Percentiles rank a stretch among this genome's conserved stretches.
phyloP scores from a whole-genome alignment of 352 stramenopile genomes.

The Phytophthora constricta region DNA sequence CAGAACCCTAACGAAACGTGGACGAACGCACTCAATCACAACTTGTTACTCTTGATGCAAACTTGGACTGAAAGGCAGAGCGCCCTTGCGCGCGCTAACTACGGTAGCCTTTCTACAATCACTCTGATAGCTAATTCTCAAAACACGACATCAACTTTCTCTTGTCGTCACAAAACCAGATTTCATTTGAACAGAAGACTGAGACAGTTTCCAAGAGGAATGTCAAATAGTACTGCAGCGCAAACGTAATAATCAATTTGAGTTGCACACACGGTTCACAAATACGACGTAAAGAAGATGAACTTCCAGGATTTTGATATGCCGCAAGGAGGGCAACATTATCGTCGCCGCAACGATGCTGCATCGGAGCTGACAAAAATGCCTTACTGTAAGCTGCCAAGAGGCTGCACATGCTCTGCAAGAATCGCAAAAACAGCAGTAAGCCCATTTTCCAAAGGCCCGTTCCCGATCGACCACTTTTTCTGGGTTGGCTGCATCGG shows the following conservation, averaged over 20 bases:
- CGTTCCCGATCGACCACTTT: constrained; percentile 12
- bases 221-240: constrained; percentile 77
- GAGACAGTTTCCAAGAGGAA: constrained; percentile 85
- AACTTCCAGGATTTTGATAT: constrained; percentile 62
- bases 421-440: constrained; percentile 80
- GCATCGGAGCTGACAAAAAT: constrained; percentile 63
- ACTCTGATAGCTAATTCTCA: too few relatives aligned
- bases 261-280: constrained; percentile 37
- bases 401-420: constrained; percentile 68
- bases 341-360: constrained; percentile 77
- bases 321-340: constrained; percentile 54
- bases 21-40: too few relatives aligned
- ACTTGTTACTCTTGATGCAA: too few relatives aligned
- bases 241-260: constrained; percentile 67
- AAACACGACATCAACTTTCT: too few relatives aligned
- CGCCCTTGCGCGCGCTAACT: too few relatives aligned
- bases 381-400: constrained; percentile 71
- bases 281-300: constrained; percentile 65
- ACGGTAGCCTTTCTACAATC: too few relatives aligned
- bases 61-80: too few relatives aligned
- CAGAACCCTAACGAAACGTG: too few relatives aligned
- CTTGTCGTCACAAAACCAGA: too few relatives aligned
- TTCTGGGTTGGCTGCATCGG: constrained; percentile 4
- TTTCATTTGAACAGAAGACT: constrained; percentile 75
- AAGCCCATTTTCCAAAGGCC: constrained; percentile 86